phyloP scores from a whole-genome alignment of 2,329 filamentous ascomycete species.

The Aureobasidium mangrovei region DNA sequence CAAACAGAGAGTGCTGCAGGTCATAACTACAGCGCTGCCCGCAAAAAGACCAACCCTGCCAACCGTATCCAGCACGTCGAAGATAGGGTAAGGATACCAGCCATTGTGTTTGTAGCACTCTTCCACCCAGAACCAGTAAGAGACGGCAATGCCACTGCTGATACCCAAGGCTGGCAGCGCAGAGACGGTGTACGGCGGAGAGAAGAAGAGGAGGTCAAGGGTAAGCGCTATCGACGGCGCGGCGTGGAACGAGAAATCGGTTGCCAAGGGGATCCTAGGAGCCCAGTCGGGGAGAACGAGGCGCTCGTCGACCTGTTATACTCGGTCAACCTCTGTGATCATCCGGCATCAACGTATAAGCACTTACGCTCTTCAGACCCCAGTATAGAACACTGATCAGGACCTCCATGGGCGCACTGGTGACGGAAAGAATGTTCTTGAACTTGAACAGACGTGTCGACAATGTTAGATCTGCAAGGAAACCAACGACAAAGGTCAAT shows the following conservation, averaged over 20 bases:
- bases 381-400: constrained; percentile 66
- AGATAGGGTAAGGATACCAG: constrained; percentile 79
- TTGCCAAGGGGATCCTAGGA: constrained; percentile 35
- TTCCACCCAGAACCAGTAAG: constrained; percentile 73
- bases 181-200: constrained; percentile 62
- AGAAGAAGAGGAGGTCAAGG: constrained; percentile 58
- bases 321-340: background rate
- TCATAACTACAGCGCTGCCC: constrained; percentile 55
- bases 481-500: constrained; percentile 51
- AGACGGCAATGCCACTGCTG: constrained; percentile 51
- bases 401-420: constrained; percentile 60
- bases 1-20: constrained; percentile 56
- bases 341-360: constrained; percentile 12
- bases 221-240: constrained; percentile 57
- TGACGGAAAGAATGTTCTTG: constrained; percentile 60
- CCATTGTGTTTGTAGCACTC: constrained; percentile 60
- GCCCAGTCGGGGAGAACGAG: constrained; percentile 43
- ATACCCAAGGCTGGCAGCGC: constrained; percentile 51
- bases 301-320: constrained; percentile 36
- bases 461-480: constrained; percentile 56
- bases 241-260: constrained; percentile 58
- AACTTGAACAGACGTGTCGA: constrained; percentile 50
- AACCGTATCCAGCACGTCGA: constrained; percentile 55
- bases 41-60: constrained; percentile 63
- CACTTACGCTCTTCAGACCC: constrained; percentile 50